Base-by-base conservation (phyloP, 352 stramenopile species). In the Phytophthora cryptogea region DNA sequence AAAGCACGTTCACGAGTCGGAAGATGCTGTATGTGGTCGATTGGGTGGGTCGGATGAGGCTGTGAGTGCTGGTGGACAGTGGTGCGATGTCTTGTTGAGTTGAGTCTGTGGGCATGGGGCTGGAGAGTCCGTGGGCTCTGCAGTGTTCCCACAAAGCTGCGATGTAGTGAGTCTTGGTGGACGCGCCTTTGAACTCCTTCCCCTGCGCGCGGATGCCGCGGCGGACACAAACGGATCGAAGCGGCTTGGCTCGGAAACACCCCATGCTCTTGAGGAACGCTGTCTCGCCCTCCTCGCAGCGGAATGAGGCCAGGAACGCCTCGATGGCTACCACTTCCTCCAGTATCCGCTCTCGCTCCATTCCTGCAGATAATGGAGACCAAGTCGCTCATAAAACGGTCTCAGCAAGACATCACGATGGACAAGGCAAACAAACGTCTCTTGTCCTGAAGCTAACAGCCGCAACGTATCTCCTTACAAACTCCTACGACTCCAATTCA, bases 131-230 rank as follows among this genome's bases (percentile, higher is more conserved):
- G 23, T 48, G 26, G 9, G 2, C 3, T 50, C 20, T 50, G 43
- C 27, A 50, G 43, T 50, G 20, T 17, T 50, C 43, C 43, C 43
- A 36, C 7, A 50, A 13, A 10, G 43, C 43, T 36, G 27, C 43
- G 27, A 50, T 50, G 43, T 50, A 50, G 14, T 30, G 9, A 16
- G 36, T 31, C 43, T 50, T 50, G 43, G 43, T 50, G 27, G 43
- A 30, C 14, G 43, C 23, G n/a, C 27, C 43, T 50, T 26, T 9
- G 13, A 50, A 50, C 14, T 39, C 43, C 39, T 27, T 44, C n/a
- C 39, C 39, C 39, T 44, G 39, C 14, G 39, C 39, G 3, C 39
- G 39, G 16, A 44, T 44, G 39, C 39, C 39, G 17, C 39, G 39
- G 6, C 39, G 39, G 17, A 44, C 10, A 10, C 39, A 44, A 44